A percentile compares a stretch with the other conserved stretches of the same genome.
These are phyloP conservation scores for Radiomyces spectabilis DNA, from an alignment of 192 early-diverging fungal species.

Conservation along the genomic window DNA sequence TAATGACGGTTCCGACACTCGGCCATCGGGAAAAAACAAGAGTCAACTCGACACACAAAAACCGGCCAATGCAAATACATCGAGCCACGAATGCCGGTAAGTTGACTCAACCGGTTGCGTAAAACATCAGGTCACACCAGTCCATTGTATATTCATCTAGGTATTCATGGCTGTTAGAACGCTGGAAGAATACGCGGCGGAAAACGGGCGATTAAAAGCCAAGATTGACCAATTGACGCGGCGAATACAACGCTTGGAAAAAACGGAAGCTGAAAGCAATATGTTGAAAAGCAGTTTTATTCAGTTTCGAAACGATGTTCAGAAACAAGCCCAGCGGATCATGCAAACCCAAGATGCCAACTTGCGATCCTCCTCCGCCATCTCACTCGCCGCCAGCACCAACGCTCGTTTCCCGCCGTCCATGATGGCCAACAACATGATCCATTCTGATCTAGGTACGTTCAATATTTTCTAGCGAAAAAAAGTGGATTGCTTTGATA, in stretches of 20 bases:
- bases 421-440: no score
- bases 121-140: no score
- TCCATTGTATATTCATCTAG: background rate
- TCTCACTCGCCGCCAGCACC: background rate
- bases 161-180: background rate
- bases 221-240: constrained; percentile 49
- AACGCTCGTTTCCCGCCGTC: background rate
- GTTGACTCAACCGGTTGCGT: no score
- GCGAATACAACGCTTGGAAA: constrained; percentile 45
- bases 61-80: no score
- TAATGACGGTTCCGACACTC: background rate
- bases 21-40: background rate
- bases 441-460: no score
- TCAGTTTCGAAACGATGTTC: constrained; percentile 61
- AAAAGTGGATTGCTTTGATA: background rate
- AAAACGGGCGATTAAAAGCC: constrained; percentile 12
- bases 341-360: constrained; percentile 34
- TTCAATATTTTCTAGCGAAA: background rate
- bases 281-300: constrained; percentile 55
- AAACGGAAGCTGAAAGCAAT: constrained; percentile 53
- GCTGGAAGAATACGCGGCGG: background rate
- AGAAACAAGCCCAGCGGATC: constrained; percentile 44
- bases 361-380: constrained; percentile 16
- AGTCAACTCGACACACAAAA: no score
- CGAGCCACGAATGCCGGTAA: no score